Base-by-base conservation (phyloP, 2,329 filamentous ascomycete genomes). In the Bertia moriformis region DNA sequence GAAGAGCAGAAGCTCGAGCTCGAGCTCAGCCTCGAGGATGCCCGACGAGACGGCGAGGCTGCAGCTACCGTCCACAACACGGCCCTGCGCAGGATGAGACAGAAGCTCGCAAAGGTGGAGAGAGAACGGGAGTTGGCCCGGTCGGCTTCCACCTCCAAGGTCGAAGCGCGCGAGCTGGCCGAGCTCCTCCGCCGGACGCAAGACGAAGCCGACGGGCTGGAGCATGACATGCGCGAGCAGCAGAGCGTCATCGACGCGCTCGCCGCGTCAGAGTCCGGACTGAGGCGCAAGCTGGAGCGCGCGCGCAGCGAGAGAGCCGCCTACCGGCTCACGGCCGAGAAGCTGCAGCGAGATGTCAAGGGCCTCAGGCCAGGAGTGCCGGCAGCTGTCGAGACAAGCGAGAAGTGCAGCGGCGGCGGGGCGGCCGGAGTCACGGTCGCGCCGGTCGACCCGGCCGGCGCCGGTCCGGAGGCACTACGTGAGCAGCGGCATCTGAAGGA, bases 401-500 rank as follows among this genome's bases (percentile, higher is more conserved):
- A n/a, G n/a, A 55, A 56, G 18, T 56, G 53, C 52, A 55, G 55
- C 38, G 46, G 54, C 41, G 48, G 51, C 5, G 50, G n/a, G n/a
- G 7, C 22, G 22, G 7, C 22, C 22, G 7, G 7, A 39, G 32
- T 20, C 37, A 36, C 46, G 43, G 43, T 49, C 48, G 27, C 51
- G 43, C 41, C 50, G 44, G 7, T n/a, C 7, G 14, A 18, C 14
- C 40, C 45, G 29, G 38, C 46, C 13, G 42, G 37, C n/a, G 18
- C 43, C 48, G 27, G 42, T 45, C 41, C 69, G 22, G 66, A 73
- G 48, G 65, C 70, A 38, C 76, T 80, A 36, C 77, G 86, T 50
- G 74, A 73, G 47, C n/a, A n/a, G n/a, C 66, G 72, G 35, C 84
- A 91, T 55, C 65, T 69, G 49, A 78, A 78, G 56, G 84, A 93